phyloP scores from a whole-genome alignment of 2,329 filamentous ascomycete genomes.

The Exophiala phaeomuriformis region DNA sequence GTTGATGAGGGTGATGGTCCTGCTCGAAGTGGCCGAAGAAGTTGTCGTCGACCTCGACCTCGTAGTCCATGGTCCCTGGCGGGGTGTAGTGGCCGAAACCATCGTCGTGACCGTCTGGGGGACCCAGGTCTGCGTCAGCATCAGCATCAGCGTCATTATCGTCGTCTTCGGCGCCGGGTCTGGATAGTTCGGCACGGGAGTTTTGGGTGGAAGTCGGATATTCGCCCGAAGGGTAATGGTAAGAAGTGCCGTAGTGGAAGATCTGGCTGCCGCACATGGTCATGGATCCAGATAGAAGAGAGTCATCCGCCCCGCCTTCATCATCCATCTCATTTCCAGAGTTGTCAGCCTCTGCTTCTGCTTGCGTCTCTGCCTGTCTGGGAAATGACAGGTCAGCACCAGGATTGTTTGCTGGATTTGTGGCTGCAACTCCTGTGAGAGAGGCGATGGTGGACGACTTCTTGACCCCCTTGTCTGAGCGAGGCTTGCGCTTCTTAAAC shows the following conservation, averaged over 20 bases:
- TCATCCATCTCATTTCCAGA: constrained; percentile 2
- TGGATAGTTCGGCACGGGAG: neutral
- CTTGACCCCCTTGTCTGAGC: constrained; percentile 25
- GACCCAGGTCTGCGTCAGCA: neutral
- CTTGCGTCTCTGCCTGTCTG: neutral
- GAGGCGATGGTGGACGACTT: constrained; percentile 25
- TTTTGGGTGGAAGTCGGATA: constrained; percentile 11
- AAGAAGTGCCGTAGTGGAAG: constrained; percentile 21
- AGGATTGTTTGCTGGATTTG: too few relatives aligned
- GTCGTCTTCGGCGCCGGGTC: neutral
- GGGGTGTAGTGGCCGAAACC: neutral
- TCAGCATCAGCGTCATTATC: neutral
- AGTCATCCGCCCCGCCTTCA: constrained; percentile 1
- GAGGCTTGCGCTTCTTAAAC: constrained; percentile 22
- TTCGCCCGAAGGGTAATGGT: constrained; percentile 21
- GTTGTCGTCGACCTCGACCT: constrained; percentile 11
- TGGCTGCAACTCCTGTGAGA: constrained; percentile 32
- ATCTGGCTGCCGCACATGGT: constrained; percentile 21
- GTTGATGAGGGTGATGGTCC: neutral
- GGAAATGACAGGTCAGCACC: too few relatives aligned
- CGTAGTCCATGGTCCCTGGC: constrained; percentile 1
- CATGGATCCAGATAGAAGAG: constrained; percentile 22
- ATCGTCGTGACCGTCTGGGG: neutral
- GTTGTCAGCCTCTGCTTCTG: neutral
- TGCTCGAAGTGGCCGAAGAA: constrained; percentile 18